A percentile compares a stretch with the other conserved stretches of the same genome.
Evolutionary conservation across 2,329 filamentous ascomycete species (phyloP).

Genomic region (Xylaria sp.): DNA sequence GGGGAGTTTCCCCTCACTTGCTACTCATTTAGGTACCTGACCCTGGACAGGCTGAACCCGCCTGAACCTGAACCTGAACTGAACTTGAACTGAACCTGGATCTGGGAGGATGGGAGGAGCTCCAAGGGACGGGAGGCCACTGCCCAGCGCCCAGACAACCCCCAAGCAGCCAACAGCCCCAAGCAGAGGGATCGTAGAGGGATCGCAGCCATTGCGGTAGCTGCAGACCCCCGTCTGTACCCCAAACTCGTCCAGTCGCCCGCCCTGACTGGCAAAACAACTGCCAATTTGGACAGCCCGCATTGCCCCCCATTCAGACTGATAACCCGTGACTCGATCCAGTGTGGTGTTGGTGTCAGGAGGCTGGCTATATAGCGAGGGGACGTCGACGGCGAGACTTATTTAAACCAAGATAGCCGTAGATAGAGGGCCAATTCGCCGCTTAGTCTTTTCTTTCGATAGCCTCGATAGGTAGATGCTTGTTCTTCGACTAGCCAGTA

Average conservation of each 20-base stretch:
- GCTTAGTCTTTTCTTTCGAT: not conserved
- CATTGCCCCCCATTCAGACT: constrained; percentile 5
- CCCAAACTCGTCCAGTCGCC: no score
- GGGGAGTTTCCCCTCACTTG: constrained; percentile 21
- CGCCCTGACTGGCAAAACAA: not conserved
- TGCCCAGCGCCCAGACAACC: not conserved
- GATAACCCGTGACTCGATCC: constrained; percentile 13
- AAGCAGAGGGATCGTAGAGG: not conserved
- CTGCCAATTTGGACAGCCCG: constrained; percentile 24
- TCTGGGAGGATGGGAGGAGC: not conserved
- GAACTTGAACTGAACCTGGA: not conserved
- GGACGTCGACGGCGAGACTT: not conserved
- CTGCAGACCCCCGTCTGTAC: not conserved
- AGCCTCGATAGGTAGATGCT: constrained; percentile 14
- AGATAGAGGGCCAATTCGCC: not conserved
- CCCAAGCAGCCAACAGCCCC: no score
- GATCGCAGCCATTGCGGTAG: not conserved
- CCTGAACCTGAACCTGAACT: no score
- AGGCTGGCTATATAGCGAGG: constrained; percentile 16
- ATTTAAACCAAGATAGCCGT: not conserved
- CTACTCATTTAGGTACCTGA: not conserved
- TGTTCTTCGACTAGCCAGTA: not conserved
- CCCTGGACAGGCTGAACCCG: not conserved
- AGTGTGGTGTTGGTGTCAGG: not conserved
- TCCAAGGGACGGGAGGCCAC: not conserved